These are phyloP conservation scores for Emydomyces testavorans DNA, from an alignment of 2,329 filamentous ascomycete genomes.

Conservation along the genomic window DNA sequence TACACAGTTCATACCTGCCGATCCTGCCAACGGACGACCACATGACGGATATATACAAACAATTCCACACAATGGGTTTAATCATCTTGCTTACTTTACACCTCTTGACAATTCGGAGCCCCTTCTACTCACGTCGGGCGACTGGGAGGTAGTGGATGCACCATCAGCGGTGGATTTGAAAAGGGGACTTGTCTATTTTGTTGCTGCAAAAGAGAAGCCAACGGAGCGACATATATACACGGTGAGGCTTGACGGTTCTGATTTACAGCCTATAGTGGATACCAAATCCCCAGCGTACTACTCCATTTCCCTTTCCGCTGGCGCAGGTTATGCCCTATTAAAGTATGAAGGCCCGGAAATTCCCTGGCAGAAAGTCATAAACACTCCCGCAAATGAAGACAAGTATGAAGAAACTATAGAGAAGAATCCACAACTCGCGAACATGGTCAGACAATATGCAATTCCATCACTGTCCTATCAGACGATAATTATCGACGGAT, in stretches of 20 bases:
- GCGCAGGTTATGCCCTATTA: conserved; percentile 71
- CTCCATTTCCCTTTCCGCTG: conserved; percentile 68
- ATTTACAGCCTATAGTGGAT: conserved; percentile 62
- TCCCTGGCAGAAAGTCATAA: conserved; percentile 83
- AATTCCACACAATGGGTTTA: conserved; percentile 71
- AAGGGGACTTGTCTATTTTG: conserved; percentile 82
- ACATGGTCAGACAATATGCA: conserved; percentile 61
- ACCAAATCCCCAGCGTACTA: conserved; percentile 66
- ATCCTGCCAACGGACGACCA: conserved; percentile 60
- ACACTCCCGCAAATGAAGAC: conserved; percentile 53
- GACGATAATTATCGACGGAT: conserved; percentile 71
- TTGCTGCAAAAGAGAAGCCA: conserved; percentile 73
- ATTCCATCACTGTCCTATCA: conserved; percentile 73
- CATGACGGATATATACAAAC: conserved; percentile 90
- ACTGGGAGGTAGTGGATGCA: conserved; percentile 83
- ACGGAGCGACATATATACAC: conserved; percentile 88
- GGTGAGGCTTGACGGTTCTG: conserved; percentile 69
- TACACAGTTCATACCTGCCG: conserved; percentile 75
- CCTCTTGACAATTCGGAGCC: conserved; percentile 76
- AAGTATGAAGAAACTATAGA: conserved; percentile 63
- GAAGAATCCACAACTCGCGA: conserved; percentile 59
- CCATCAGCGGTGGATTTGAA: conserved; percentile 74
- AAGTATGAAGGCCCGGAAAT: conserved; percentile 73
- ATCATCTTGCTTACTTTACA: conserved; percentile 87
- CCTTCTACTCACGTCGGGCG: conserved; percentile 70